Conservation (phyloP, 306 rosid species). For the Pyrus communis region DNA sequence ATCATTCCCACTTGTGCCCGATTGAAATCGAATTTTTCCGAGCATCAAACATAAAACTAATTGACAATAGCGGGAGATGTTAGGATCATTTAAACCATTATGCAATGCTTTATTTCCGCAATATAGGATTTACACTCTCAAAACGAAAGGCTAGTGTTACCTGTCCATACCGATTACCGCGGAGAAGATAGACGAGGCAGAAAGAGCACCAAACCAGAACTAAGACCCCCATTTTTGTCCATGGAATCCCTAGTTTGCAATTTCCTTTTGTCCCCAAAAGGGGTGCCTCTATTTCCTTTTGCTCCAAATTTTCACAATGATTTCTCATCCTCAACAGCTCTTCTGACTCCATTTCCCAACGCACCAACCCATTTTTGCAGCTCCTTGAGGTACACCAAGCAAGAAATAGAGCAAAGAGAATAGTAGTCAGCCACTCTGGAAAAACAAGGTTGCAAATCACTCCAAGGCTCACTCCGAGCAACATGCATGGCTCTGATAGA, state of each 20-base stretch:
- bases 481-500: slow-evolving; percentile 68
- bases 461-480: slow-evolving; percentile 78
- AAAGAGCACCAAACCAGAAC: slow-evolving; percentile 72
- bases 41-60: too few relatives aligned
- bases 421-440: slow-evolving; percentile 78
- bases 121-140: too few relatives aligned
- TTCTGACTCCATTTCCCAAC: slow-evolving; percentile 60
- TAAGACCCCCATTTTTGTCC: slow-evolving; percentile 55
- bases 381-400: slow-evolving; percentile 83
- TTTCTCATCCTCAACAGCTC: slow-evolving; percentile 18
- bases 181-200: slow-evolving; percentile 59
- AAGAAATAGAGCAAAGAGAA: slow-evolving; percentile 64
- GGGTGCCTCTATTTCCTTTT: slow-evolving; percentile 28
- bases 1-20: not conserved
- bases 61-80: too few relatives aligned
- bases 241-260: slow-evolving; percentile 37
- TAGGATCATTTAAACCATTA: too few relatives aligned
- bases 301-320: slow-evolving; percentile 28
- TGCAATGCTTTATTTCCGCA: too few relatives aligned
- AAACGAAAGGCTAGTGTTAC: slow-evolving; percentile 10
- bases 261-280: slow-evolving; percentile 29
- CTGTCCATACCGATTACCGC: slow-evolving; percentile 68
- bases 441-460: slow-evolving; percentile 74
- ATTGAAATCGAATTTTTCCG: not conserved
- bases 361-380: slow-evolving; percentile 43